These are phyloP conservation scores for Kwoniella bestiolae DNA, from an alignment of 768 basidiomycete species.

Conservation along the genomic window DNA sequence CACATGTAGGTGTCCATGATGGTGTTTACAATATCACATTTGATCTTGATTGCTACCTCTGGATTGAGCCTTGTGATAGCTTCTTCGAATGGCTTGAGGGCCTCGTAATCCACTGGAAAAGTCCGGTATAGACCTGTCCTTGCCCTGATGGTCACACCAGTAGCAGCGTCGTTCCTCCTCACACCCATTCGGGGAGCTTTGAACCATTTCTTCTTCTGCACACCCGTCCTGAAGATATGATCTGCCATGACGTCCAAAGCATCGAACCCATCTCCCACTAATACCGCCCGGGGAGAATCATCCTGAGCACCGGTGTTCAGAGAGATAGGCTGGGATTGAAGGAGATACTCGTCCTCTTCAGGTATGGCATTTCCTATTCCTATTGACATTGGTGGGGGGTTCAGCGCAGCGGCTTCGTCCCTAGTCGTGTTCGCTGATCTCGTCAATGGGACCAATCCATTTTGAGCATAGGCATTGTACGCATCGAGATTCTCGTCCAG, in stretches of 20 bases:
- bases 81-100: slow-evolving; percentile 72
- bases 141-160: slow-evolving; percentile 47
- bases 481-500: slow-evolving; percentile 46
- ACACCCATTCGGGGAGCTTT: slow-evolving; percentile 40
- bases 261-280: slow-evolving; percentile 49
- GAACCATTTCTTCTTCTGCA: slow-evolving; percentile 52
- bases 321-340: slow-evolving; percentile 11
- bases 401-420: slow-evolving; percentile 8
- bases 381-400: slow-evolving; percentile 8
- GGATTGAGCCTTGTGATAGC: slow-evolving; percentile 67
- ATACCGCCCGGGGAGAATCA: slow-evolving; percentile 31
- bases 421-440: slow-evolving; percentile 15
- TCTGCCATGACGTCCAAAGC: slow-evolving; percentile 56
- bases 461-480: slow-evolving; percentile 44
- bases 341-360: slow-evolving; percentile 11
- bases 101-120: slow-evolving; percentile 84
- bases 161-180: slow-evolving; percentile 35
- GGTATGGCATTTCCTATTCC: slow-evolving; percentile 3
- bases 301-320: slow-evolving; percentile 10
- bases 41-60: slow-evolving; percentile 72
- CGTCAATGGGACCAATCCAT: slow-evolving; percentile 36
- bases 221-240: slow-evolving; percentile 49
- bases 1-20: slow-evolving; percentile 35
- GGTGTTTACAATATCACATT: slow-evolving; percentile 61
- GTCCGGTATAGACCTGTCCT: slow-evolving; percentile 62